These are phyloP conservation scores for Cryphonectria japonica DNA, from an alignment of 2,329 filamentous ascomycete genomes.

Conservation along the genomic window DNA sequence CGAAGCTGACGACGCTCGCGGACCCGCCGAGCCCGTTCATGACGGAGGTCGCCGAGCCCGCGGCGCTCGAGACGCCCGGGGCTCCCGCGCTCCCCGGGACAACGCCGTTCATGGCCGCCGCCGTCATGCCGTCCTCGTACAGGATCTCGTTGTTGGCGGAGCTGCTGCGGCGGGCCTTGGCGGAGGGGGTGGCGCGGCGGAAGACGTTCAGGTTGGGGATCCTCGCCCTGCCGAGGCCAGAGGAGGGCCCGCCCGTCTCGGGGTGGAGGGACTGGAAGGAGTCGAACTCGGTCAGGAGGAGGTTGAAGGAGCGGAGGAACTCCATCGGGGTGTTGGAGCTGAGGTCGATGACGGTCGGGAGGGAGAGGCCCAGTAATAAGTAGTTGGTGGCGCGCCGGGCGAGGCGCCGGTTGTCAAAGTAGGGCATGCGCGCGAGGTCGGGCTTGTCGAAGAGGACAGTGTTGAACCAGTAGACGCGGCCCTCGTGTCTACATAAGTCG, in stretches of 20 bases:
- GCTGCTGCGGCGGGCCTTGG: slow-evolving; percentile 61
- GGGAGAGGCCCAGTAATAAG: slow-evolving; percentile 86
- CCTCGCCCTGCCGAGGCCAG: slow-evolving; percentile 74
- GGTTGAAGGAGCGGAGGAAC: slow-evolving; percentile 84
- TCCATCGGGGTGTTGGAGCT: slow-evolving; percentile 79
- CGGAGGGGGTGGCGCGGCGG: slow-evolving; percentile 62
- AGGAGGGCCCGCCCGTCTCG: slow-evolving; percentile 70
- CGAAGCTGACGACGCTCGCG: slow-evolving; percentile 59
- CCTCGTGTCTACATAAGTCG: slow-evolving; percentile 74
- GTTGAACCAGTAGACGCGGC: slow-evolving; percentile 97
- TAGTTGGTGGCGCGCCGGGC: slow-evolving; percentile 92
- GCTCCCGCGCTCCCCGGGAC: slow-evolving; percentile 31
- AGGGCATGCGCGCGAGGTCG: slow-evolving; percentile 81
- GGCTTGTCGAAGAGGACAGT: slow-evolving; percentile 87
- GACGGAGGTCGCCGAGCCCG: slow-evolving; percentile 27
- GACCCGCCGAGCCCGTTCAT: slow-evolving; percentile 39
- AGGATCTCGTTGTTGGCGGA: slow-evolving; percentile 46
- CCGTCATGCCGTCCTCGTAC: slow-evolving; percentile 33
- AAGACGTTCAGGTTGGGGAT: slow-evolving; percentile 90
- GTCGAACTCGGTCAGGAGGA: slow-evolving; percentile 88
- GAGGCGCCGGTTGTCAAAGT: slow-evolving; percentile 82
- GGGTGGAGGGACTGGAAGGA: slow-evolving; percentile 87
- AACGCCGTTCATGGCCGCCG: slow-evolving; percentile 30
- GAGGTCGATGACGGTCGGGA: slow-evolving; percentile 87
- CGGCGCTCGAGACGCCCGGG: slow-evolving; percentile 6